These are phyloP conservation scores for Colletotrichum costaricense DNA, from an alignment of 2,329 filamentous ascomycete genomes.

Conservation along the genomic window DNA sequence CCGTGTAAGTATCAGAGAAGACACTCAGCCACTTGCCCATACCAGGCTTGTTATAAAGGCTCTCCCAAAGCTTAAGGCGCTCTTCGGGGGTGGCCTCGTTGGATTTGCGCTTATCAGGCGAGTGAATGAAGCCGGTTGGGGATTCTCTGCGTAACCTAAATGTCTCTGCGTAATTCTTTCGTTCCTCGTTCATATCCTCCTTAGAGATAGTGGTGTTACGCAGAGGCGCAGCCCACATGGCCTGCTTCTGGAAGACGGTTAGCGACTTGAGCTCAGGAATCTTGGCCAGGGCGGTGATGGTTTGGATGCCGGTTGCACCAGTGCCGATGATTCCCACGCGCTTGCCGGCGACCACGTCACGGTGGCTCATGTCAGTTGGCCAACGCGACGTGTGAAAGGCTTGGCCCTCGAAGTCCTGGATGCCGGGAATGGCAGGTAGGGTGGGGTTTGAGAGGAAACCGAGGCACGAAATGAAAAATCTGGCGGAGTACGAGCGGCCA, in stretches of 20 bases:
- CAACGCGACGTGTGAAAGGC: constrained; percentile 37
- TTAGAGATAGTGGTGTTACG: constrained; percentile 47
- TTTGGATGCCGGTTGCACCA: constrained; percentile 48
- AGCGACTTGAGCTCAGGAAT: constrained; percentile 45
- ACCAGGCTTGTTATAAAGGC: constrained; percentile 46
- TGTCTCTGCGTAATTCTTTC: constrained; percentile 43
- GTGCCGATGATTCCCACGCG: constrained; percentile 45
- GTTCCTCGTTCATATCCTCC: constrained; percentile 54
- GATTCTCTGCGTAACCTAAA: constrained; percentile 43
- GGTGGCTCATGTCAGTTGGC: constrained; percentile 30
- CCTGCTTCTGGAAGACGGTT: constrained; percentile 44
- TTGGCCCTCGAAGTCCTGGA: constrained; percentile 36
- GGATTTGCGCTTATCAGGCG: constrained; percentile 45
- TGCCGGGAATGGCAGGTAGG: constrained; percentile 44
- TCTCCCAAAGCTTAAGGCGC: constrained; percentile 52
- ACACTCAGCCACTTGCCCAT: constrained; percentile 44
- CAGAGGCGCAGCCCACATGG: constrained; percentile 51
- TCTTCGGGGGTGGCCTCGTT: constrained; percentile 43
- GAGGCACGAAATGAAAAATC: constrained; percentile 5
- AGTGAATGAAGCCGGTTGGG: constrained; percentile 44
- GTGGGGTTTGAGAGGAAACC: constrained; percentile 44
- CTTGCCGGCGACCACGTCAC: constrained; percentile 17
- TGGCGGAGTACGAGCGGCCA: neutral
- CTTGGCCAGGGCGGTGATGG: constrained; percentile 37
- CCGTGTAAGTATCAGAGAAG: constrained; percentile 48